Conservation (phyloP, 164 flowering plant genomes). For the Stephania japonica region DNA sequence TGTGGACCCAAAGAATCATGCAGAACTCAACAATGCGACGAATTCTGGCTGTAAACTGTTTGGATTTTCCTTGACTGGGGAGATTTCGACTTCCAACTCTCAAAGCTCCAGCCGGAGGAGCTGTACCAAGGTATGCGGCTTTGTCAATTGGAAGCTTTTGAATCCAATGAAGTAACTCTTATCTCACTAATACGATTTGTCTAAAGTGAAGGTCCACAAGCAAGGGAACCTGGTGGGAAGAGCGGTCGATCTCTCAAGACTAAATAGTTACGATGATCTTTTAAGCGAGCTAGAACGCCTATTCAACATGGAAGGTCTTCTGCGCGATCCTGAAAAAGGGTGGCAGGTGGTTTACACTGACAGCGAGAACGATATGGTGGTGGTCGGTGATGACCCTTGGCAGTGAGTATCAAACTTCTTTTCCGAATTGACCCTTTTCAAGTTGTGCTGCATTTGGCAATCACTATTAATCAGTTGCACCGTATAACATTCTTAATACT, state of each 20-base stretch:
- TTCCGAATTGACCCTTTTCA: not conserved
- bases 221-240: conserved; percentile 91
- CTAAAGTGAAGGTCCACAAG: conserved; percentile 73
- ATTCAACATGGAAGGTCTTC: conserved; percentile 84
- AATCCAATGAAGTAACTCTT: conserved; percentile 8
- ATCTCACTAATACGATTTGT: conserved; percentile 15
- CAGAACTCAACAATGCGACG: conserved; percentile 24
- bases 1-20: conserved; percentile 18
- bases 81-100: conserved; percentile 29
- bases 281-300: conserved; percentile 62
- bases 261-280: conserved; percentile 64
- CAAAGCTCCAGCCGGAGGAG: conserved; percentile 58
- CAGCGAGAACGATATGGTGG: conserved; percentile 79
- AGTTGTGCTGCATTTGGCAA: not conserved
- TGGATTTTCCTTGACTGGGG: conserved; percentile 65
- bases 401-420: conserved; percentile 45
- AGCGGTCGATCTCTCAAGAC: conserved; percentile 74
- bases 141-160: not conserved
- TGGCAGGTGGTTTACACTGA: conserved; percentile 90
- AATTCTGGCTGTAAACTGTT: conserved; percentile 53
- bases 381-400: conserved; percentile 96
- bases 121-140: conserved; percentile 69
- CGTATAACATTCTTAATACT: not conserved
- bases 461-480: not conserved
- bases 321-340: conserved; percentile 59